Conservation (phyloP, 2,329 filamentous ascomycete species). For the Pseudonectria buxi region DNA sequence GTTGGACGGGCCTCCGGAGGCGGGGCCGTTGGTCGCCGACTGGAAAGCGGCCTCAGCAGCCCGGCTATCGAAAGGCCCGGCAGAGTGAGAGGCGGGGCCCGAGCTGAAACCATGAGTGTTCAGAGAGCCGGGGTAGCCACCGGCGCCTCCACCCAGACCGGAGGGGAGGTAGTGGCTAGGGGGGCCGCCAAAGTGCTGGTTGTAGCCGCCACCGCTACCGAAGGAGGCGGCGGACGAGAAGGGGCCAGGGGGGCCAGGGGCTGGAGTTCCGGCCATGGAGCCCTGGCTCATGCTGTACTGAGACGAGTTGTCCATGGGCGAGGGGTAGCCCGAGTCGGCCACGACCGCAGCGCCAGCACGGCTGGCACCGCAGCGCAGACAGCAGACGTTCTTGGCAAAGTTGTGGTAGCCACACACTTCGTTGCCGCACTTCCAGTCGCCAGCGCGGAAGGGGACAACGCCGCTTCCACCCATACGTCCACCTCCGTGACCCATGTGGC, state of each 20-base stretch:
- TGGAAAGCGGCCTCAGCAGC: conserved; percentile 93
- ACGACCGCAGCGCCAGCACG: conserved; percentile 90
- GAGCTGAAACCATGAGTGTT: conserved; percentile 70
- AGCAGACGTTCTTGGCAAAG: conserved; percentile 98
- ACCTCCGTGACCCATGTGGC: conserved; percentile 49
- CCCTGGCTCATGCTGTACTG: conserved; percentile 80
- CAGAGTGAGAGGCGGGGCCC: conserved; percentile 70
- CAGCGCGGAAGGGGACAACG: conserved; percentile 92
- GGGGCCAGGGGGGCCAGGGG: conserved; percentile 68
- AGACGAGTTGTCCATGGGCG: conserved; percentile 78
- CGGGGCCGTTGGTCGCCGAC: conserved; percentile 74
- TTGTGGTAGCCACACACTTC: conserved; percentile 98
- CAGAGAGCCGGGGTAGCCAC: conserved; percentile 68
- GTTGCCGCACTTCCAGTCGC: conserved; percentile 98
- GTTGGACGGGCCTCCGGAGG: conserved; percentile 63
- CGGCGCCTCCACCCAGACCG: conserved; percentile 66
- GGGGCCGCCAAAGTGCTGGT: conserved; percentile 79
- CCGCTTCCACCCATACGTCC: conserved; percentile 75
- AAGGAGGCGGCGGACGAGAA: conserved; percentile 68
- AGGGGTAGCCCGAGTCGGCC: conserved; percentile 86
- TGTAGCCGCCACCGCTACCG: conserved; percentile 56
- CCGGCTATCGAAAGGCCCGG: conserved; percentile 85
- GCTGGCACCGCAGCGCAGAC: conserved; percentile 90
- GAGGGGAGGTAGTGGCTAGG: conserved; percentile 88
- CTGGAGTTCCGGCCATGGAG: conserved; percentile 79